Base-by-base conservation (phyloP, 1,284 basidiomycete species). In the Ceratobasidium sp. region DNA sequence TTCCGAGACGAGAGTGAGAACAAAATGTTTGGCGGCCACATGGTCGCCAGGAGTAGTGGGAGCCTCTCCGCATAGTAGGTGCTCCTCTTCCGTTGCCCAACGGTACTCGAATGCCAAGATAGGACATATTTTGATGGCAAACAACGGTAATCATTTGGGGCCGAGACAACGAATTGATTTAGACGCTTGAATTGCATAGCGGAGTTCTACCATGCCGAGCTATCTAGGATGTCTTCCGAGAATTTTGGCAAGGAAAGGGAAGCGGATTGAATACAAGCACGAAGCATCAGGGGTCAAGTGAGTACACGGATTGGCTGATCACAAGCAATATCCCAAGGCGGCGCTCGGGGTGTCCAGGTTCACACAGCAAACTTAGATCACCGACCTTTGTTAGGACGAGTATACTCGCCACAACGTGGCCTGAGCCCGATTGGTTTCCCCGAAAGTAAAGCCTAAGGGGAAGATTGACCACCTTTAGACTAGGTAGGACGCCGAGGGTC, bases 31-130 rank as follows among this genome's bases (percentile, higher is more conserved):
- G 26, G 46, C 12, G 52, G 21, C n/a, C 65, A 30, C 65, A 45
- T 69, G 65, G 65, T n/a, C 32, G 26, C 14, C 36, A 57, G 65
- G 57, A 69, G 52, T 45, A 69, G 45, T 23, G 21, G 36, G 26
- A n/a, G n/a, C 23, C 50, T 52, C 65, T 26, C 53, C 34, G 41
- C 36, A 41, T 41, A 50, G 57, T 55, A 69, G n/a, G 50, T 46
- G 53, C 65, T 69, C 65, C 16, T n/a, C n/a, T n/a, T 30, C 6
- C 36, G 21, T 12, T 21, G 26, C 52, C 28, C 9, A 18, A 32
- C 3, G 28, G 48, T 23, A 6, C 52, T 23, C 32, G 52, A 53
- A 32, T 32, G 32, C 52, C 18, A 53, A 28, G 26, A 53, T 53
- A 53, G 28, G 52, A 9, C 18, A 32, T 53, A 14, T 9, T 28